Percentiles rank a stretch among this genome's conserved stretches.
Conservation (phyloP, 2,329 filamentous ascomycete genomes). For the Colletotrichum orchidophilum region DNA sequence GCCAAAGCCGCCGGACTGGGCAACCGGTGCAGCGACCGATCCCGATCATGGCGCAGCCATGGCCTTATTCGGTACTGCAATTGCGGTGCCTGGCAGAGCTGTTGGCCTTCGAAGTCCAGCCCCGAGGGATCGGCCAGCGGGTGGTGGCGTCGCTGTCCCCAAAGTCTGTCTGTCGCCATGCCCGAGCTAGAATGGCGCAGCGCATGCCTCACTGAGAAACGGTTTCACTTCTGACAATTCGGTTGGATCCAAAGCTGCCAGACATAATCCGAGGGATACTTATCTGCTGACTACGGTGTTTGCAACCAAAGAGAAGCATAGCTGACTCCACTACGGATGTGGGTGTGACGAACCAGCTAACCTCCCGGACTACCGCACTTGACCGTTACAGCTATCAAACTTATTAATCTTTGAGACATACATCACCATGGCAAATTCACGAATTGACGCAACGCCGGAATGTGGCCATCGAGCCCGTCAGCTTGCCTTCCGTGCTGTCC, state of each 20-base stretch:
- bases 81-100: not conserved
- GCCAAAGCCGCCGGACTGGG: not conserved
- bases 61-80: not conserved
- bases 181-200: not conserved
- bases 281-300: not conserved
- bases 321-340: slow-evolving; percentile 8
- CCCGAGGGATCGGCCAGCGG: not conserved
- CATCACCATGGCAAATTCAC: not conserved
- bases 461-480: not conserved
- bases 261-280: not conserved
- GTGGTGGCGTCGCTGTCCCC: slow-evolving; percentile 11
- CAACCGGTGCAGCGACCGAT: not conserved
- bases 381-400: not conserved
- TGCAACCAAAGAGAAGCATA: not conserved
- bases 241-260: slow-evolving; percentile 1
- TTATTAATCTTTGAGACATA: not conserved
- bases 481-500: not conserved
- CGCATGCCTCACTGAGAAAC: not conserved
- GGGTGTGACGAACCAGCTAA: not conserved
- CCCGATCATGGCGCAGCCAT: slow-evolving; percentile 14
- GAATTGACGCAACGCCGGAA: not conserved
- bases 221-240: not conserved
- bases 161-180: not conserved
- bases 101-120: not conserved
- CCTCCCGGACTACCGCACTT: not conserved